Percentiles rank a stretch among this genome's conserved stretches.
Evolutionary conservation across 2,329 filamentous ascomycete genomes (phyloP).

Genomic region (Cercospora zeina): DNA sequence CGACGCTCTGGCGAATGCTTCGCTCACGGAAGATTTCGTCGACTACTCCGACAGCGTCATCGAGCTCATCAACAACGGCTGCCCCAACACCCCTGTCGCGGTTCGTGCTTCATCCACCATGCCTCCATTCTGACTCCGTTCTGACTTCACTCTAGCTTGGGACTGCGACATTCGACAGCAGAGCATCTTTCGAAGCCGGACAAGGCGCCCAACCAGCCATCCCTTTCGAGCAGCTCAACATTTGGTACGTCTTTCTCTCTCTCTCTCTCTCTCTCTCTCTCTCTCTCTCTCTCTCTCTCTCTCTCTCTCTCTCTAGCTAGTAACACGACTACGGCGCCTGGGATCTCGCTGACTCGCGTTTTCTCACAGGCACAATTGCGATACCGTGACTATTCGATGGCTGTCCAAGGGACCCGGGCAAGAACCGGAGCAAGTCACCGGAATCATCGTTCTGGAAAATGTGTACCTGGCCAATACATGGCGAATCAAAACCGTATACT

Average conservation of each 20-base stretch:
- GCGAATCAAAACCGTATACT: constrained; percentile 40
- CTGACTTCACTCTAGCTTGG: constrained; percentile 28
- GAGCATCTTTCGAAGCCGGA: constrained; percentile 33
- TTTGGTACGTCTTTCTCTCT: constrained; percentile 29
- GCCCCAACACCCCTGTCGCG: constrained; percentile 29
- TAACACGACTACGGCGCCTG: not conserved
- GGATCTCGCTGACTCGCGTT: not conserved
- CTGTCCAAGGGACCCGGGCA: constrained; percentile 28
- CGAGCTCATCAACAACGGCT: constrained; percentile 40
- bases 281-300: too few species aligned
- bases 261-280: too few species aligned
- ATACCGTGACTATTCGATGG: constrained; percentile 38
- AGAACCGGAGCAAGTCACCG: constrained; percentile 32
- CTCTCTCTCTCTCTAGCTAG: too few species aligned
- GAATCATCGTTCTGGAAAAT: constrained; percentile 38
- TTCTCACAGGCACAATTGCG: constrained; percentile 35
- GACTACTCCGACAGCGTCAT: constrained; percentile 42
- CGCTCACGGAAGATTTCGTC: constrained; percentile 36
- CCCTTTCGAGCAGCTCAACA: constrained; percentile 37
- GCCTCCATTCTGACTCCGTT: not conserved
- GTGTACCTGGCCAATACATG: constrained; percentile 27
- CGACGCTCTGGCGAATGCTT: constrained; percentile 33
- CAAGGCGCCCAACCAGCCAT: constrained; percentile 36
- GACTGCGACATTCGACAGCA: constrained; percentile 33
- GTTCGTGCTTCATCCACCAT: constrained; percentile 25